Conservation (phyloP, 768 basidiomycete species). For the Mycena olivaceomarginata region DNA sequence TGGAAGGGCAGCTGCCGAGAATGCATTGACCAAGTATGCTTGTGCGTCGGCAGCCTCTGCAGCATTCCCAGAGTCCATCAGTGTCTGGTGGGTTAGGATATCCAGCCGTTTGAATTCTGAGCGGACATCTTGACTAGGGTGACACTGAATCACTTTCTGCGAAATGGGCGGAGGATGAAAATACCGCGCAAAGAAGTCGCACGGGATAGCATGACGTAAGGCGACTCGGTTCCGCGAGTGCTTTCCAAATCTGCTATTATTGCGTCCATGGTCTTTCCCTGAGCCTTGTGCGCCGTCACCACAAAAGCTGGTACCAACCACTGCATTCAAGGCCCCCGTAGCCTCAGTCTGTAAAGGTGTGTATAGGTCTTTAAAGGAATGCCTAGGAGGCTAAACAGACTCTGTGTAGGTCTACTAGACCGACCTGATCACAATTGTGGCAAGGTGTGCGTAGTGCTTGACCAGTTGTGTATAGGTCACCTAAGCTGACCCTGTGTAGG, state of each 20-base stretch:
- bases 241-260: conserved; percentile 15
- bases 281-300: conserved; percentile 24
- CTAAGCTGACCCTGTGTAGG: no score
- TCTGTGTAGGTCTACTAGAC: no score
- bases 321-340: no score
- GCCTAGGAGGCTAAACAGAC: no score
- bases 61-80: not conserved
- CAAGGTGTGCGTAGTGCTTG: no score
- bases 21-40: not conserved
- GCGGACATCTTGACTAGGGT: conserved; percentile 19
- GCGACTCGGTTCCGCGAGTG: conserved; percentile 16
- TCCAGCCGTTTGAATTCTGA: conserved; percentile 6
- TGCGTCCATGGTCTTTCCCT: conserved; percentile 7
- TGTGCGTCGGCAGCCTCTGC: not conserved
- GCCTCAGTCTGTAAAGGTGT: no score
- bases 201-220: conserved; percentile 12
- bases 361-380: no score
- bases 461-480: no score
- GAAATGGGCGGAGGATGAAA: no score
- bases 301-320: conserved; percentile 19
- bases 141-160: no score
- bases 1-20: not conserved
- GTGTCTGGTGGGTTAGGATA: not conserved
- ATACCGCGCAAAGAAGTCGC: no score
- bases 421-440: no score